These are phyloP conservation scores for Trametes cubensis DNA, from an alignment of 768 basidiomycete genomes.

Conservation along the genomic window DNA sequence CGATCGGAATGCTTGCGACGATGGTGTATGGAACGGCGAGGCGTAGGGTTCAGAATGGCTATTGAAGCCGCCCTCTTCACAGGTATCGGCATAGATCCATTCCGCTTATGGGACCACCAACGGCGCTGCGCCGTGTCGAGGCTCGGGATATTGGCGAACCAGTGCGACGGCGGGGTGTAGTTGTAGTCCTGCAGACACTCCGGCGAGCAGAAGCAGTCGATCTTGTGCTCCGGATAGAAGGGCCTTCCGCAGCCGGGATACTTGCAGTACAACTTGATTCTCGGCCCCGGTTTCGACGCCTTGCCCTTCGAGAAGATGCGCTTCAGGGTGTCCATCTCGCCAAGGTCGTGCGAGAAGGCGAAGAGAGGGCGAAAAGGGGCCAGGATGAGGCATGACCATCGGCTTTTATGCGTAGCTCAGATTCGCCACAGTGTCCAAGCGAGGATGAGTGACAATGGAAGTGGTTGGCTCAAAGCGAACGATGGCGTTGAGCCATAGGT, in stretches of 20 bases:
- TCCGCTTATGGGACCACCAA: neutral
- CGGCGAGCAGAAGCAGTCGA: slow-evolving; percentile 12
- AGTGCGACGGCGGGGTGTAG: slow-evolving; percentile 5
- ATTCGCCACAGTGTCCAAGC: neutral
- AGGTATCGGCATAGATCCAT: neutral
- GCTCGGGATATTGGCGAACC: neutral
- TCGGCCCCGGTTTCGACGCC: neutral
- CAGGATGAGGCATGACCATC: neutral
- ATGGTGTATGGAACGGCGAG: neutral
- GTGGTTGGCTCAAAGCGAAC: neutral
- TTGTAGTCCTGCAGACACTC: slow-evolving; percentile 14
- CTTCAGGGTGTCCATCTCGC: slow-evolving; percentile 6
- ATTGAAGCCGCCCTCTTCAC: neutral
- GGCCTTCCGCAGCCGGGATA: slow-evolving; percentile 1
- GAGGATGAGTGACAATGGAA: neutral
- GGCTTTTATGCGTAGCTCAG: neutral
- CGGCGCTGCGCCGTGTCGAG: neutral
- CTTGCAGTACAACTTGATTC: slow-evolving; percentile 2
- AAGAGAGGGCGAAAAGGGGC: neutral
- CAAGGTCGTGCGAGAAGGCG: too few species aligned
- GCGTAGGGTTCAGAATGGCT: neutral
- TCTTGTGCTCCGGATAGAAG: slow-evolving; percentile 1
- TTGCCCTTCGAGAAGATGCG: slow-evolving; percentile 5
- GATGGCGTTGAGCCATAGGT: too few species aligned
- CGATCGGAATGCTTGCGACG: neutral